Percentiles rank a stretch among this genome's conserved stretches.
These are phyloP conservation scores for Epichloe baconii DNA, from an alignment of 2,329 filamentous ascomycete species.

Conservation along the genomic window DNA sequence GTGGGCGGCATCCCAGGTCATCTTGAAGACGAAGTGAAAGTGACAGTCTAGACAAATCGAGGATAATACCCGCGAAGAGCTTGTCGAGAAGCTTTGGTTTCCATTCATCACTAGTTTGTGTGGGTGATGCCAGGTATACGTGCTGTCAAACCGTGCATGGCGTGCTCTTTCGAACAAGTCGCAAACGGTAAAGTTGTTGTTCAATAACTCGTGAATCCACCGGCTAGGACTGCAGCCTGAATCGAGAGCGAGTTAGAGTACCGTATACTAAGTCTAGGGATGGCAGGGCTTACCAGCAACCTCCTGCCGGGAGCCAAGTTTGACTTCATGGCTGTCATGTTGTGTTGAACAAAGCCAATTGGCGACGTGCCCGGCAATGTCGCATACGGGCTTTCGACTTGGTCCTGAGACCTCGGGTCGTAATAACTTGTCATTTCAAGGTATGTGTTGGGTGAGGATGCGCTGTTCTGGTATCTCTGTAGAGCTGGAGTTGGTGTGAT, in stretches of 20 bases:
- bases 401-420: constrained; percentile 16
- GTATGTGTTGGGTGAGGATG: neutral
- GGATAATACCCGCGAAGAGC: constrained; percentile 18
- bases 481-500: neutral
- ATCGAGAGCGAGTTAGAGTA: neutral
- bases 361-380: constrained; percentile 19
- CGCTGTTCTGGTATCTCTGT: neutral
- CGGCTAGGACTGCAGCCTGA: constrained; percentile 26
- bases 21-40: constrained; percentile 28
- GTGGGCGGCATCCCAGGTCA: constrained; percentile 20
- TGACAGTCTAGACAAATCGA: constrained; percentile 28
- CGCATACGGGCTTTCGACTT: constrained; percentile 17
- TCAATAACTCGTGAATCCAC: constrained; percentile 27
- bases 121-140: constrained; percentile 21
- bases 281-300: constrained; percentile 14
- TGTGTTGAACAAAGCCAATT: constrained; percentile 16
- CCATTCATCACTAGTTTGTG: constrained; percentile 26
- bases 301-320: constrained; percentile 14
- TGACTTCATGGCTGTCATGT: constrained; percentile 20
- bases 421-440: constrained; percentile 18
- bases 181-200: constrained; percentile 24
- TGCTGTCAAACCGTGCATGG: constrained; percentile 16
- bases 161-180: constrained; percentile 23
- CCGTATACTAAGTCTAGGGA: neutral
- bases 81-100: constrained; percentile 23